Evolutionary conservation across 2,329 filamentous ascomycete genomes (phyloP).

Genomic region (Verticillium nubilum): DNA sequence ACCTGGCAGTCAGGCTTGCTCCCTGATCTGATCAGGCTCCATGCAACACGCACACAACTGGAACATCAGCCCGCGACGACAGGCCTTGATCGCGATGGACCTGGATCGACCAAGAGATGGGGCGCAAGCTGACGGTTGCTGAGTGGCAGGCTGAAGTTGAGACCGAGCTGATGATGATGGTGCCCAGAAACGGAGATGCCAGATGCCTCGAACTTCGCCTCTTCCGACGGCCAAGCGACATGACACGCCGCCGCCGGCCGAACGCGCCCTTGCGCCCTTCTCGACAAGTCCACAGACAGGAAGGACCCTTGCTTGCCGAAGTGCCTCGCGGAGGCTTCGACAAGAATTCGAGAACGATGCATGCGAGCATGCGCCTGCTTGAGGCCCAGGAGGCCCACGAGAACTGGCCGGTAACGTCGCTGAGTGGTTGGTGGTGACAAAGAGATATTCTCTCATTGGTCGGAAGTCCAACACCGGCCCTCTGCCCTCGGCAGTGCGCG

Average conservation of each 20-base stretch:
- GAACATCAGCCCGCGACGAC: neutral
- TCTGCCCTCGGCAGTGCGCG: neutral
- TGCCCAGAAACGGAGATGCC: neutral
- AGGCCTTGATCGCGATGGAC: neutral
- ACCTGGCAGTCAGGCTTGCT: neutral
- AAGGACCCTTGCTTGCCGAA: neutral
- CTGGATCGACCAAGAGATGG: neutral
- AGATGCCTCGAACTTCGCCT: neutral
- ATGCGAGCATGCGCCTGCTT: neutral
- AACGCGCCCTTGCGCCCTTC: neutral
- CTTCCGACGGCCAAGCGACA: neutral
- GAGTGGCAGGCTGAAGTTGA: neutral
- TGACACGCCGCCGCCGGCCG: neutral
- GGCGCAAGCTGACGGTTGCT: neutral
- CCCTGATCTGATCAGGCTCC: neutral
- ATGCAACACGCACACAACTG: neutral
- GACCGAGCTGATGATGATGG: neutral
- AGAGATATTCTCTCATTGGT: slow-evolving; percentile 13
- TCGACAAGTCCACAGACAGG: neutral
- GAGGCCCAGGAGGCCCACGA: slow-evolving; percentile 1
- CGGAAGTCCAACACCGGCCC: slow-evolving; percentile 1
- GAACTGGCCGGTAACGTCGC: slow-evolving; percentile 11
- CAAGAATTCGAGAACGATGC: neutral
- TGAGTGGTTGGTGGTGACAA: slow-evolving; percentile 14
- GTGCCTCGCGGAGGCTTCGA: neutral